phyloP scores from a whole-genome alignment of 2,329 filamentous ascomycete species.

The Neurospora crassa region DNA sequence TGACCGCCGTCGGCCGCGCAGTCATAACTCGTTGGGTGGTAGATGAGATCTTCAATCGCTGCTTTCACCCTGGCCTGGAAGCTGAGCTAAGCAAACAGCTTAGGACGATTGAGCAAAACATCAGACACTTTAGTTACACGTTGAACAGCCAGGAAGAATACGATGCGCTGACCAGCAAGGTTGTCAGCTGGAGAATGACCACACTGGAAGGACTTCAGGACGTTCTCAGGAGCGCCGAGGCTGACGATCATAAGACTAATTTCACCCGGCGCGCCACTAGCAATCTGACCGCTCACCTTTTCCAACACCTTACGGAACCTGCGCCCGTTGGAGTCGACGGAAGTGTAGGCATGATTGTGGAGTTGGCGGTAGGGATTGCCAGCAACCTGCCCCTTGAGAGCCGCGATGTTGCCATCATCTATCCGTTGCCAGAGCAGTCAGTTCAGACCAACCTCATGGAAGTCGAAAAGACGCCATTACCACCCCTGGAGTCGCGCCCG shows the following conservation, averaged over 20 bases:
- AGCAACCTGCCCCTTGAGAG: conserved; percentile 84
- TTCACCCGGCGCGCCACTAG: conserved; percentile 63
- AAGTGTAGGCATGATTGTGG: conserved; percentile 84
- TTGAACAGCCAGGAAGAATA: conserved; percentile 76
- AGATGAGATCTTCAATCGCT: conserved; percentile 82
- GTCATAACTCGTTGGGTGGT: conserved; percentile 84
- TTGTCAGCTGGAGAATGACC: conserved; percentile 86
- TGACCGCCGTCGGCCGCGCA: conserved; percentile 89
- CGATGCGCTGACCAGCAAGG: conserved; percentile 76
- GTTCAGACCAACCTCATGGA: conserved; percentile 75
- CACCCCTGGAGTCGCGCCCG: conserved; percentile 41
- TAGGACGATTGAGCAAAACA: conserved; percentile 80
- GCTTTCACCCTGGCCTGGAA: conserved; percentile 86
- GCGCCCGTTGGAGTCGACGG: conserved; percentile 75
- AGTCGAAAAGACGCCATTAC: conserved; percentile 62
- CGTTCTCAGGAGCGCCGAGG: conserved; percentile 54
- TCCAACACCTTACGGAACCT: conserved; percentile 66
- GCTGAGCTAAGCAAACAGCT: conserved; percentile 64
- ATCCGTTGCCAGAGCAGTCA: conserved; percentile 66
- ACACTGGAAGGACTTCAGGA: conserved; percentile 85
- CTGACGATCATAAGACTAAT: conserved; percentile 53
- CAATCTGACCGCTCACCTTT: conserved; percentile 59
- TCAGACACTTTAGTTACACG: conserved; percentile 66
- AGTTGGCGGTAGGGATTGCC: conserved; percentile 77
- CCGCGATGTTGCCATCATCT: conserved; percentile 79